Conservation (phyloP, 176 grass and related monocot genomes). For the Eremochloa ophiuroides region DNA sequence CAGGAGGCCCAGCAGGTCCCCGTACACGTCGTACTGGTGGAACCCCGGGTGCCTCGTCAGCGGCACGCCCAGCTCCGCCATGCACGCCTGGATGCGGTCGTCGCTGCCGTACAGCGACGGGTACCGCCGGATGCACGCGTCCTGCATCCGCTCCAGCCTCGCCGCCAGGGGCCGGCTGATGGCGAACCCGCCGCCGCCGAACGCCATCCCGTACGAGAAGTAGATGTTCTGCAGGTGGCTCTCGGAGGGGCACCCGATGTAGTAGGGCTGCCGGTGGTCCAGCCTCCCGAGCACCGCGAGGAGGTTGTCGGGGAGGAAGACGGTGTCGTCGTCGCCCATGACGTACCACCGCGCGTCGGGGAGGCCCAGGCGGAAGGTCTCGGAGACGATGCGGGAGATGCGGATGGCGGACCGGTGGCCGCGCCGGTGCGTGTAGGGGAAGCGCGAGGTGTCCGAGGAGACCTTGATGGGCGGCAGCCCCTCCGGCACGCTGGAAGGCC, state of each 20-base stretch:
- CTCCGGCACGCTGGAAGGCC: slow-evolving; percentile 42
- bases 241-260: slow-evolving; percentile 89
- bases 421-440: slow-evolving; percentile 81
- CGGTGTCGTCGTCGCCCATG: slow-evolving; percentile 97
- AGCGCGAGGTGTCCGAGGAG: slow-evolving; percentile 64
- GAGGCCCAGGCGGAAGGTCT: slow-evolving; percentile 80
- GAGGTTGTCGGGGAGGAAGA: slow-evolving; percentile 89
- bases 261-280: slow-evolving; percentile 86
- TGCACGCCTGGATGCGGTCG: slow-evolving; percentile 97
- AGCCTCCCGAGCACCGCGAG: slow-evolving; percentile 59
- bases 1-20: slow-evolving; percentile 84
- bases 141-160: slow-evolving; percentile 61
- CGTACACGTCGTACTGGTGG: slow-evolving; percentile 97
- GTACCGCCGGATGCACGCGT: slow-evolving; percentile 78
- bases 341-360: slow-evolving; percentile 79
- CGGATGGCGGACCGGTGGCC: slow-evolving; percentile 88
- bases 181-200: slow-evolving; percentile 84
- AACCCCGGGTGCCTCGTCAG: slow-evolving; percentile 85
- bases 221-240: slow-evolving; percentile 90
- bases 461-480: slow-evolving; percentile 61
- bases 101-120: slow-evolving; percentile 88
- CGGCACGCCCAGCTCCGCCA: slow-evolving; percentile 94
- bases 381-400: slow-evolving; percentile 94
- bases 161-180: slow-evolving; percentile 78
- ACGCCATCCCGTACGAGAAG: slow-evolving; percentile 97